Evolutionary conservation across 371 early-diverging fungal species (phyloP), one percentile per base, ranked within the genome.

Genomic region (Mortierella sp.): DNA sequence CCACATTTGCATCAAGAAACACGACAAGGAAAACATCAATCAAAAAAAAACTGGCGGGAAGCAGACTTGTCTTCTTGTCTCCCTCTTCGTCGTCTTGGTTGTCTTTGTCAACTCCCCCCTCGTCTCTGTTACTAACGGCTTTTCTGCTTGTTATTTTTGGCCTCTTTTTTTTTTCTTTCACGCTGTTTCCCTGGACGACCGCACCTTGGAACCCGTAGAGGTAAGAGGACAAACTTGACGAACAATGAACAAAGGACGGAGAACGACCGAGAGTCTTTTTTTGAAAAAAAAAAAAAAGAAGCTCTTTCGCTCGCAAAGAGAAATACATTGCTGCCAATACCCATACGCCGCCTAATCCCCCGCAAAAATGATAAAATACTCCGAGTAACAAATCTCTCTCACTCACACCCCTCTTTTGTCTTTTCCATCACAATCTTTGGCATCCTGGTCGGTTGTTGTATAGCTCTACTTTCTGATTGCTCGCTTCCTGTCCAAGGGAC

Each of bases 391-490:
- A 38, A 38, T 38, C 42, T 31, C 45, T 65, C 47, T 48, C 8
- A 28, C 77, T 60, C 44, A 50, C 70, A 63, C 28, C 19, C 28
- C 68, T 70, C 44, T 72, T 26, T 50, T 28, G 68, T 24, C 42
- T 45, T 72, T 50, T 50, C 7, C 13, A 52, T n/a, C 63, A 57
- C 42, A 6, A 34, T 54, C 72, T 4, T 14, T 63, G 31, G 63
- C 63, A 63, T 63, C 63, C 68, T 42, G 68, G 24, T 68, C 44
- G 68, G 68, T 21, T 68, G 24, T 34, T 38, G 38, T 38, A 11
- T 87, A 93, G 92, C 90, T 93, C 78, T 93, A 93, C 81, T 92
- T 90, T 82, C 86, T 93, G 80, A 92, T 93, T 75, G 89, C 90
- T 47, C 85, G 90, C 78, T 93, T 93, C 76, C 88, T 93, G 34